A percentile compares a stretch with the other conserved stretches of the same genome.
phyloP scores from a whole-genome alignment of 192 early-diverging fungal genomes.

The Oehlia diaphana region DNA sequence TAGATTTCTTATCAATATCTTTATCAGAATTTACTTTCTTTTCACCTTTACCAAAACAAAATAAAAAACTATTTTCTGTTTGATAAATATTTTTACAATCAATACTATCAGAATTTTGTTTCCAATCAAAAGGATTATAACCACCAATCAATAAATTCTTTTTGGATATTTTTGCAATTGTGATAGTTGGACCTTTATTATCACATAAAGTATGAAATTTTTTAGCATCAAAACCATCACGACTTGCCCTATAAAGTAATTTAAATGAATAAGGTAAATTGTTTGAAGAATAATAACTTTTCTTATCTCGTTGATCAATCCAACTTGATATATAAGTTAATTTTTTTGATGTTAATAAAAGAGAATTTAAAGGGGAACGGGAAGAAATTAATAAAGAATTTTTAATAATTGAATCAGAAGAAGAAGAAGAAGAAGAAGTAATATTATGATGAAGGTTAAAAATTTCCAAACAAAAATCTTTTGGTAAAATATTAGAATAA shows the following conservation, averaged over 20 bases:
- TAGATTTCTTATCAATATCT: no score
- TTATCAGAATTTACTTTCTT: not conserved
- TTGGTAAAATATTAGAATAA: not conserved
- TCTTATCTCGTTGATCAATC: not conserved
- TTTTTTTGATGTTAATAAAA: not conserved
- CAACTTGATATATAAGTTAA: not conserved
- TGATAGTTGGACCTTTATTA: conserved; percentile 11
- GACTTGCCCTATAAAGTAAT: not conserved
- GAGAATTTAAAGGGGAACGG: not conserved
- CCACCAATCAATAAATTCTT: not conserved
- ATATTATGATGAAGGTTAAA: not conserved
- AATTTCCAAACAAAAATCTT: not conserved
- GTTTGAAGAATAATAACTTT: not conserved
- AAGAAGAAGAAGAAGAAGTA: not conserved
- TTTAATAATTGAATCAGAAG: not conserved
- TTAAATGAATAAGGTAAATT: not conserved
- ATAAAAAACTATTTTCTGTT: not conserved
- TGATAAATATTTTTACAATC: not conserved
- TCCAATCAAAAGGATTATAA: conserved; percentile 7
- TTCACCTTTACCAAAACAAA: not conserved
- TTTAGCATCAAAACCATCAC: not conserved
- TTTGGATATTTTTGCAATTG: not conserved
- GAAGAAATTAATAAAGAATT: not conserved
- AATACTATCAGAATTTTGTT: not conserved
- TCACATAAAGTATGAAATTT: conserved; percentile 6